Conservation (phyloP, 805 yeast genomes). For the Komagataella pastoris region DNA sequence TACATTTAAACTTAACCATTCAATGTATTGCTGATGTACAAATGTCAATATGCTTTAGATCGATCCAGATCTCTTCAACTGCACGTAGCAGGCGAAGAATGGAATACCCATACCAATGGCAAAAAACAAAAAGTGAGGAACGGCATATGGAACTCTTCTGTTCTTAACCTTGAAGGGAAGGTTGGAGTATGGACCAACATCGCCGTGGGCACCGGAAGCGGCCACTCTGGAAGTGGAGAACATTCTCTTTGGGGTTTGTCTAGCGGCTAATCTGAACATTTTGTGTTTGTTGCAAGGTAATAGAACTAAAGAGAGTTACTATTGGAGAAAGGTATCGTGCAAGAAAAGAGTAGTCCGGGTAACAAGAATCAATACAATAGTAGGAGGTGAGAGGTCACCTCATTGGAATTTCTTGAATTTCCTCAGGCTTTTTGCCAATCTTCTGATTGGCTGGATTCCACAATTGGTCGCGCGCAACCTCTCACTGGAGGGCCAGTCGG, state of each 20-base stretch:
- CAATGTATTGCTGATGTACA: not conserved
- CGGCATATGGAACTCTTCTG: conserved; percentile 82
- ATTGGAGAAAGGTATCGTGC: not conserved
- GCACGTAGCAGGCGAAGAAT: conserved; percentile 65
- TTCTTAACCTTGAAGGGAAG: conserved; percentile 89
- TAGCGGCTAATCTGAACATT: conserved; percentile 6
- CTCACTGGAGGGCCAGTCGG: not conserved
- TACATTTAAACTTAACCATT: not conserved
- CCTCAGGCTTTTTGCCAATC: not conserved
- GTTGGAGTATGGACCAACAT: conserved; percentile 82
- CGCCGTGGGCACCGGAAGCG: conserved; percentile 34
- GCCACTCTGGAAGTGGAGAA: conserved; percentile 38
- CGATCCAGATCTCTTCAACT: conserved; percentile 78
- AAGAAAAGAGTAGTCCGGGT: not conserved
- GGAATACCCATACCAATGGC: conserved; percentile 62
- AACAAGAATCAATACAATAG: not conserved
- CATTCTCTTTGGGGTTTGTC: conserved; percentile 21
- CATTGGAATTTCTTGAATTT: not conserved
- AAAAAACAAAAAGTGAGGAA: conserved; percentile 70
- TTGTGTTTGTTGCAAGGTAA: not conserved
- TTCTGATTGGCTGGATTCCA: not conserved
- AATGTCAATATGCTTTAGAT: conserved; percentile 9
- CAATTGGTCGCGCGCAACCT: not conserved
- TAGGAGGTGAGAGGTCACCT: not conserved
- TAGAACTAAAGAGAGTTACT: not conserved